Evolutionary conservation across 1,284 basidiomycete species (phyloP).

Genomic region (Sporisorium scitamineum): DNA sequence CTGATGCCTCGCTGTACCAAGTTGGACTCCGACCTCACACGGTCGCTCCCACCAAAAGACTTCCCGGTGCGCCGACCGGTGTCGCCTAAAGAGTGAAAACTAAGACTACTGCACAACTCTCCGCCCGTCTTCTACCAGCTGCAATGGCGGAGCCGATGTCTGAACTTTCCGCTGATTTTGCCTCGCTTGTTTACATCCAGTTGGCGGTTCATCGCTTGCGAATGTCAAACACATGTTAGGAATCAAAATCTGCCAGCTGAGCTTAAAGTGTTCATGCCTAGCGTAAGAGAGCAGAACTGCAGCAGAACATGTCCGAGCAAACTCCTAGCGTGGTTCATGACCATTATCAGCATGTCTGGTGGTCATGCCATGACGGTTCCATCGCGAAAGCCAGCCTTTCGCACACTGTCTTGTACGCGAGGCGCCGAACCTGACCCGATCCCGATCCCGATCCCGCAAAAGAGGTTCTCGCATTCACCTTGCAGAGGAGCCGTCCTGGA

Average conservation of each 20-base stretch:
- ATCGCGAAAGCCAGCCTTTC: too few species aligned
- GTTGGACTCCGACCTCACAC: too few species aligned
- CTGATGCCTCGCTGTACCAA: too few species aligned
- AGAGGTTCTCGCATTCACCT: not conserved
- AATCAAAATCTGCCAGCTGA: not conserved
- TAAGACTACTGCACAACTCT: too few species aligned
- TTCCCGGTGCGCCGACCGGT: not conserved
- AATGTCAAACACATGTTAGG: not conserved
- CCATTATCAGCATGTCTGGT: too few species aligned
- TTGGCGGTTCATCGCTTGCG: not conserved
- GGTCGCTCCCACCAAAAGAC: not conserved
- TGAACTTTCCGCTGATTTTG: not conserved
- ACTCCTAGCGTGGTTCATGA: not conserved
- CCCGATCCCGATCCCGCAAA: not conserved
- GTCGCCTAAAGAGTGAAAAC: too few species aligned
- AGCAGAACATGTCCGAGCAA: not conserved
- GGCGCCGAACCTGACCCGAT: not conserved
- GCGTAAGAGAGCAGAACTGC: not conserved
- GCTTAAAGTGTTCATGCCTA: not conserved
- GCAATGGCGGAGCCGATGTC: too few species aligned
- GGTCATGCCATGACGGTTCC: too few species aligned
- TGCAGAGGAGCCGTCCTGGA: not conserved
- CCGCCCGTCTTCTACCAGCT: too few species aligned
- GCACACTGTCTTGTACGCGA: too few species aligned
- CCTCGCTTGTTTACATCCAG: not conserved